Evolutionary conservation across 1,139 yeast genomes (phyloP).

Genomic region (Yarrowia galli): DNA sequence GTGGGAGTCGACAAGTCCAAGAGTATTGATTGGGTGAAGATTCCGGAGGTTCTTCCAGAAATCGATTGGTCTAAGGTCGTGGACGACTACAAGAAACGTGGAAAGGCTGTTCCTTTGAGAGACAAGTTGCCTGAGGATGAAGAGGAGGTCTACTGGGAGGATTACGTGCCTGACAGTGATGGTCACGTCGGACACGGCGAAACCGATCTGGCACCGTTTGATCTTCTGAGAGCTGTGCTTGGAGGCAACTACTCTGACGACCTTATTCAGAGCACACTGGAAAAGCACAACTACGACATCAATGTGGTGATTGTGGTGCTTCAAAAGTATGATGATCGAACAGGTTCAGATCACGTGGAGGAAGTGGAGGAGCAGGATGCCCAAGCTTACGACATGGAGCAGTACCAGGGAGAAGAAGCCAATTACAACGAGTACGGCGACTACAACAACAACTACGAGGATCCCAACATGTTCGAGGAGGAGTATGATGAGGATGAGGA

Average conservation of each 20-base stretch:
- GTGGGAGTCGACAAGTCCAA: slow-evolving; percentile 43
- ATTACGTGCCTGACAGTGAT: slow-evolving; percentile 35
- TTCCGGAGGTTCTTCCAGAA: slow-evolving; percentile 34
- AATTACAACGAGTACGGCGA: not conserved
- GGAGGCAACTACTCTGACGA: slow-evolving; percentile 48
- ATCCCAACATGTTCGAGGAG: slow-evolving; percentile 14
- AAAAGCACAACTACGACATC: slow-evolving; percentile 50
- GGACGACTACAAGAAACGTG: slow-evolving; percentile 36
- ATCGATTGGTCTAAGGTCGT: slow-evolving; percentile 37
- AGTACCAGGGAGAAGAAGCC: not conserved
- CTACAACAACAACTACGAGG: slow-evolving; percentile 2
- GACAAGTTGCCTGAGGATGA: slow-evolving; percentile 39
- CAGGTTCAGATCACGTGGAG: slow-evolving; percentile 20
- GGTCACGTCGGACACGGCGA: slow-evolving; percentile 39
- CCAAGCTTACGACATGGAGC: slow-evolving; percentile 3
- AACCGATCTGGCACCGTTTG: slow-evolving; percentile 47
- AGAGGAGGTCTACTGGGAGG: slow-evolving; percentile 40
- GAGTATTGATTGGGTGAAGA: slow-evolving; percentile 37
- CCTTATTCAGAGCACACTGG: slow-evolving; percentile 48
- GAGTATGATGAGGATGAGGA: slow-evolving; percentile 39
- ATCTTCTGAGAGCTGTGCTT: slow-evolving; percentile 48
- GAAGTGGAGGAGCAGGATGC: slow-evolving; percentile 9
- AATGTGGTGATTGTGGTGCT: slow-evolving; percentile 34
- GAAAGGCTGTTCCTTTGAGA: slow-evolving; percentile 29
- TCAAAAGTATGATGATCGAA: slow-evolving; percentile 13